Evolutionary conservation across 2,329 filamentous ascomycete species (phyloP).

Genomic region (Endoconidiophora laricicola): DNA sequence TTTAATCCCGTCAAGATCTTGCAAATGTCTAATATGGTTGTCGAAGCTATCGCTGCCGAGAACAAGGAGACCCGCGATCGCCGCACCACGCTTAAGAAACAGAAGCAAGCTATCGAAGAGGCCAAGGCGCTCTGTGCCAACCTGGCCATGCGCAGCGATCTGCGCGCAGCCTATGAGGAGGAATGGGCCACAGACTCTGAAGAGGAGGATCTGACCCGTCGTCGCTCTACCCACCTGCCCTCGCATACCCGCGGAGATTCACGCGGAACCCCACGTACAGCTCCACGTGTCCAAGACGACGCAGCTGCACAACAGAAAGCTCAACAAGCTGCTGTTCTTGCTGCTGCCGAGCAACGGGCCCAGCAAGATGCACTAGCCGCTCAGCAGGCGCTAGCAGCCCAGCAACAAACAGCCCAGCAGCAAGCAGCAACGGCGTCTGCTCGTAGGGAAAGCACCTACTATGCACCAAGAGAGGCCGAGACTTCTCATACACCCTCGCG

Average conservation of each 20-base stretch:
- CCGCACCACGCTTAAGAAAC: constrained; percentile 29
- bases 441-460: constrained; percentile 5
- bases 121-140: constrained; percentile 32
- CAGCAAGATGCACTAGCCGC: background rate
- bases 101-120: constrained; percentile 34
- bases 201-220: constrained; percentile 7
- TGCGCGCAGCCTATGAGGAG: constrained; percentile 23
- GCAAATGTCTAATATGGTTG: constrained; percentile 26
- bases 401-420: constrained; percentile 6
- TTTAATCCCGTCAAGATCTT: constrained; percentile 37
- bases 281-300: too few relatives aligned
- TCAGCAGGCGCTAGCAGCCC: constrained; percentile 6
- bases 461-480: constrained; percentile 6
- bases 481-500: constrained; percentile 1
- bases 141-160: constrained; percentile 35
- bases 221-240: background rate
- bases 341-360: background rate
- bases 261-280: too few relatives aligned
- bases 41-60: constrained; percentile 35
- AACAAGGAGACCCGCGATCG: constrained; percentile 35
- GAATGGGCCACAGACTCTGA: constrained; percentile 10
- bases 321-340: background rate
- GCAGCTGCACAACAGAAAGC: background rate
- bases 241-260: too few relatives aligned
- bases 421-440: constrained; percentile 3